Percentiles rank a stretch among this genome's conserved stretches.
phyloP scores from a whole-genome alignment of 2,329 filamentous ascomycete species.

The Colletotrichum sp. region DNA sequence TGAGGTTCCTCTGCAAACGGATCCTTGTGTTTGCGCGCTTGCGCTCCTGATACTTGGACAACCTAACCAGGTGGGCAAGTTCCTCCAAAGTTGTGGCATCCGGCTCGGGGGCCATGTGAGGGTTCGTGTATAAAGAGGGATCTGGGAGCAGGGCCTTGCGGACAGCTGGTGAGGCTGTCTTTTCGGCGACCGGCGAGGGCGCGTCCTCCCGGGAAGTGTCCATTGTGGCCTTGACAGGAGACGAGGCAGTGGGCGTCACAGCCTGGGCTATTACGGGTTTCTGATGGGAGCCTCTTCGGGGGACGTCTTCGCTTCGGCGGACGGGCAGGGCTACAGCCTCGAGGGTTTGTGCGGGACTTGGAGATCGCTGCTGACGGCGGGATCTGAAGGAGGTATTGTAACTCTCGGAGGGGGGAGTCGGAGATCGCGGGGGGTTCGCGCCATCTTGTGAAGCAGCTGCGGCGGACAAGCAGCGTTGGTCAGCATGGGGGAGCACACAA shows the following conservation, averaged over 20 bases:
- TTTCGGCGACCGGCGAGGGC: constrained; percentile 37
- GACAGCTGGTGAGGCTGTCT: constrained; percentile 47
- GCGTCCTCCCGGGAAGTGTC: constrained; percentile 27
- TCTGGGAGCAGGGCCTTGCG: constrained; percentile 62
- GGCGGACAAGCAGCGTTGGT: constrained; percentile 23
- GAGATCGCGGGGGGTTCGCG: constrained; percentile 38
- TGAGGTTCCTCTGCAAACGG: constrained; percentile 74
- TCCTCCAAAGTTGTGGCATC: constrained; percentile 76
- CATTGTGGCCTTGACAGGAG: constrained; percentile 22
- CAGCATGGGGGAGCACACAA: constrained; percentile 3
- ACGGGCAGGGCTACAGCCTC: constrained; percentile 45
- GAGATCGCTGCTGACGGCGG: constrained; percentile 53
- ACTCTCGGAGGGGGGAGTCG: constrained; percentile 48
- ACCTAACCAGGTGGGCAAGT: constrained; percentile 76
- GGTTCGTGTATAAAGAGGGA: constrained; percentile 68
- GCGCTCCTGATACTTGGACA: constrained; percentile 82
- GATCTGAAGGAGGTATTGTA: constrained; percentile 59
- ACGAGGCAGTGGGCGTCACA: constrained; percentile 30
- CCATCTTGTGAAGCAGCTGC: constrained; percentile 56
- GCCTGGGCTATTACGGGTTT: constrained; percentile 56
- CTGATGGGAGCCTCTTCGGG: constrained; percentile 44
- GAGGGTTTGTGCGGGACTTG: constrained; percentile 56
- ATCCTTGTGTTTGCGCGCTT: constrained; percentile 75
- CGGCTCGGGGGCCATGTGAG: constrained; percentile 61
- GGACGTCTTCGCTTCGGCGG: constrained; percentile 48